Percentiles rank a stretch among this genome's conserved stretches.
These are phyloP conservation scores for Papiliotrema terrestris DNA, from an alignment of 1,284 basidiomycete species.

Conservation along the genomic window DNA sequence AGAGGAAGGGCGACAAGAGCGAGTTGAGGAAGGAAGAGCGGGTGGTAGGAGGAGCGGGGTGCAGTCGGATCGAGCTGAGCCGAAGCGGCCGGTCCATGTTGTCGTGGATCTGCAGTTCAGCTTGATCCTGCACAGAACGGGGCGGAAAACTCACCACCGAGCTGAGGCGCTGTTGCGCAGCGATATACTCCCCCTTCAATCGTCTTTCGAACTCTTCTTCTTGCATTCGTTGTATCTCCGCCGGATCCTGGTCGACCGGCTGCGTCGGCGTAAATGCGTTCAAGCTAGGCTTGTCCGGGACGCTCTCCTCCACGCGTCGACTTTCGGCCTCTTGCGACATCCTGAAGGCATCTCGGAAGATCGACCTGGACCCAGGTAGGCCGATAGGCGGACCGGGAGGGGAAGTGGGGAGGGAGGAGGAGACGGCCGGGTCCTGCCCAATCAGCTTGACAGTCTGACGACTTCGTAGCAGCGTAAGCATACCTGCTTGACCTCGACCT, in stretches of 20 bases:
- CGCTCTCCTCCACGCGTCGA: background rate
- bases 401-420: background rate
- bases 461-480: slow-evolving; percentile 4
- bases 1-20: slow-evolving; percentile 65
- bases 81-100: slow-evolving; percentile 61
- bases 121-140: slow-evolving; percentile 3
- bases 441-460: background rate
- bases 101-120: slow-evolving; percentile 56
- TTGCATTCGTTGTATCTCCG: slow-evolving; percentile 64
- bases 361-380: slow-evolving; percentile 21
- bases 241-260: slow-evolving; percentile 30
- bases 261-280: background rate
- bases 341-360: slow-evolving; percentile 31
- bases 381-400: background rate
- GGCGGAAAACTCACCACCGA: slow-evolving; percentile 57
- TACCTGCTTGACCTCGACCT: slow-evolving; percentile 34
- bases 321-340: background rate
- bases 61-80: slow-evolving; percentile 72
- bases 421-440: slow-evolving; percentile 7
- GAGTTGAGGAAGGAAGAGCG: slow-evolving; percentile 73
- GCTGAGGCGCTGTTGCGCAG: slow-evolving; percentile 62
- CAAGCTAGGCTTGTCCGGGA: too few relatives aligned
- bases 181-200: slow-evolving; percentile 72
- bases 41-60: slow-evolving; percentile 66
- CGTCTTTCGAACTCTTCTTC: slow-evolving; percentile 63